Evolutionary conservation across 2,329 filamentous ascomycete species (phyloP).

Genomic region (Cladophialophora carrionii): DNA sequence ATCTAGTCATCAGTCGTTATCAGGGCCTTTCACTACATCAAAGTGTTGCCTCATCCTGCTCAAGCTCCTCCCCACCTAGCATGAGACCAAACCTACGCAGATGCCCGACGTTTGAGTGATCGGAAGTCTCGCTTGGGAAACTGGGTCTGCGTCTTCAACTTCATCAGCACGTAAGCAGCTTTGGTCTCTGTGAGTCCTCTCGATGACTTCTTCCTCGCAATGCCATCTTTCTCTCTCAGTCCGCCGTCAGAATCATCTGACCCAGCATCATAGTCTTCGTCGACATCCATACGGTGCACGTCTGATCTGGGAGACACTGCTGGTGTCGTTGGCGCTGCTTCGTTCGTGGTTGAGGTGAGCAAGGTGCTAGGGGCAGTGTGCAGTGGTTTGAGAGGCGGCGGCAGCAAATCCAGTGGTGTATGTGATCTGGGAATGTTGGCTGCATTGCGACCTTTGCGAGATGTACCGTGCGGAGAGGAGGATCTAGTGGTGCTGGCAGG

Average conservation of each 20-base stretch:
- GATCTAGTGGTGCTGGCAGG: slow-evolving; percentile 29
- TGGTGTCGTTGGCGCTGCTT: background rate
- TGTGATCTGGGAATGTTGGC: slow-evolving; percentile 31
- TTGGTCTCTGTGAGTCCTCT: slow-evolving; percentile 40
- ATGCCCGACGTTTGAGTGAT: slow-evolving; percentile 43
- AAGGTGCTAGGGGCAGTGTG: slow-evolving; percentile 10
- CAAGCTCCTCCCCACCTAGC: background rate
- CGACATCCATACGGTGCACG: slow-evolving; percentile 14
- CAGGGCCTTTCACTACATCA: background rate
- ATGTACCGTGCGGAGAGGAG: slow-evolving; percentile 21
- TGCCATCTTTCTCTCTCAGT: slow-evolving; percentile 1
- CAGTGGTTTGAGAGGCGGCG: slow-evolving; percentile 26
- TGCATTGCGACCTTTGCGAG: slow-evolving; percentile 19
- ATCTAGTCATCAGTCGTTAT: slow-evolving; percentile 8
- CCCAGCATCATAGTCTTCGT: slow-evolving; percentile 30
- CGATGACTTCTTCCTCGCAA: slow-evolving; percentile 24
- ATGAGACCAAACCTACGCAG: slow-evolving; percentile 16
- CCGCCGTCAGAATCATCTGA: slow-evolving; percentile 28
- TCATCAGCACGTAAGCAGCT: slow-evolving; percentile 44
- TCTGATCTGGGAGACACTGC: slow-evolving; percentile 22
- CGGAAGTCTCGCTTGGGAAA: slow-evolving; percentile 32
- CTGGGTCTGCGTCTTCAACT: slow-evolving; percentile 25
- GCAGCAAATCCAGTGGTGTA: slow-evolving; percentile 29
- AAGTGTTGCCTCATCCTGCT: background rate
- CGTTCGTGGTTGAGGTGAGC: background rate